Base-by-base conservation (phyloP, 2,329 filamentous ascomycete species). In the Neofusicoccum umdonicola region DNA sequence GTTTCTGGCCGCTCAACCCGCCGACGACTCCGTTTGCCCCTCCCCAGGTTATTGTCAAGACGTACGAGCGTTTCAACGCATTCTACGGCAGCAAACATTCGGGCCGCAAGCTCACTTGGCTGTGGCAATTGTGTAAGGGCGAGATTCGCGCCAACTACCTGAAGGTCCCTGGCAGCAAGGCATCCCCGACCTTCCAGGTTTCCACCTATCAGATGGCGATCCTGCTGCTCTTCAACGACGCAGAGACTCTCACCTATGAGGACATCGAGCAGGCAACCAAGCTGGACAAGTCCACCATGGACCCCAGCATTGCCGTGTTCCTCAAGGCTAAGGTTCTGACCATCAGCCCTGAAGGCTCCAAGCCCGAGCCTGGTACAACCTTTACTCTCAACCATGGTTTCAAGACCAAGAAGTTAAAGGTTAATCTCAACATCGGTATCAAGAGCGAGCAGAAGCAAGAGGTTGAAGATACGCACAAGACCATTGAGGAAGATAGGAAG, bases 151-250 rank as follows among this genome's bases (percentile, higher is more conserved):
- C 93, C 42, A 94, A 93, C 73, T 99, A 97, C 78, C 90, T 91
- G 83, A 96, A 92, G 80, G 78, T 80, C 2, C 69, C 68, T 11
- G 58, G 83, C 74, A 88, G 87, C 72, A 98, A 97, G 81, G 92
- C 93, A 1, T 92, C 94, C 0, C 97, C 93, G 77, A 98, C 92
- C 2, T 96, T 99, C 83, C 93, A 97, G 76, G 96, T 99, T 11
- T 98, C 94, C 2, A 93, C 94, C 2, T 99, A 95, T 75, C 95
- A 99, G 78, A 97, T 99, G 93, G 94, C 93, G 0, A 93, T 99
- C 65, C 83, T 99, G 34, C 81, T 99, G 56, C 83, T 98, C 27
- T 99, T 97, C 83, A 99, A 99, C 75, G 93, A 98, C 70, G 88
- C 87, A 69, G 93, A 97, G 68, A 89, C 84, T 11, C 85, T 97